These are phyloP conservation scores for Suillus discolor DNA, from an alignment of 768 basidiomycete species.

Conservation along the genomic window DNA sequence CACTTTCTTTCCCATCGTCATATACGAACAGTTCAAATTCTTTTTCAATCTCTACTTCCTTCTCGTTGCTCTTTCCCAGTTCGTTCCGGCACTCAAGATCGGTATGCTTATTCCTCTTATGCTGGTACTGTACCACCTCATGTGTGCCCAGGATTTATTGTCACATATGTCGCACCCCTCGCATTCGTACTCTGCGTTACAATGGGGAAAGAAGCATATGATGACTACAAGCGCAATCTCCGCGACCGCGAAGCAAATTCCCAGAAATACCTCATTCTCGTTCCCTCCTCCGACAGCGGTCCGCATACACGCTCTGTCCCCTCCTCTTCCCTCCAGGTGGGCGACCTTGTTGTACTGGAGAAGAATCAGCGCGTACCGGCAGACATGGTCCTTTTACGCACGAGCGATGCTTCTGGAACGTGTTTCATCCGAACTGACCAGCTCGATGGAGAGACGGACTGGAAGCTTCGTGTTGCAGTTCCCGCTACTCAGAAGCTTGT, in stretches of 20 bases:
- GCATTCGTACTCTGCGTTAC: slow-evolving; percentile 95
- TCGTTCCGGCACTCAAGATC: slow-evolving; percentile 94
- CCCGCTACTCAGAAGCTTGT: slow-evolving; percentile 76
- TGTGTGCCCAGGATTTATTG: slow-evolving; percentile 73
- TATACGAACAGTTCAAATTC: slow-evolving; percentile 99
- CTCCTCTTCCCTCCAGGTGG: slow-evolving; percentile 85
- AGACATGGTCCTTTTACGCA: slow-evolving; percentile 87
- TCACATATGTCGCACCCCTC: slow-evolving; percentile 94
- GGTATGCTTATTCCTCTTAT: slow-evolving; percentile 48
- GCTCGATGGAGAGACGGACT: slow-evolving; percentile 98
- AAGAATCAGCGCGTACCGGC: slow-evolving; percentile 98
- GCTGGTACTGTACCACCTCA: slow-evolving; percentile 7
- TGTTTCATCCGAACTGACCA: slow-evolving; percentile 99
- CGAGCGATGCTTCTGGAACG: slow-evolving; percentile 86
- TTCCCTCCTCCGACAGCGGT: slow-evolving; percentile 46
- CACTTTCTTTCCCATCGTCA: slow-evolving; percentile 96
- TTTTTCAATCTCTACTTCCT: slow-evolving; percentile 99
- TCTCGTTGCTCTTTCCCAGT: slow-evolving; percentile 94
- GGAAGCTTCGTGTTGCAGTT: slow-evolving; percentile 94
- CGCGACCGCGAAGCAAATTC: slow-evolving; percentile 97
- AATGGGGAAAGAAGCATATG: slow-evolving; percentile 98
- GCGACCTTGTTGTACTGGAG: slow-evolving; percentile 88
- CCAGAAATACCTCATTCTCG: slow-evolving; percentile 84
- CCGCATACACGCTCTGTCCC: slow-evolving; percentile 77
- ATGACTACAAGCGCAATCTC: slow-evolving; percentile 93